Evolutionary conservation across 2,329 filamentous ascomycete species (phyloP).

Genomic region (Epichloe elymi): DNA sequence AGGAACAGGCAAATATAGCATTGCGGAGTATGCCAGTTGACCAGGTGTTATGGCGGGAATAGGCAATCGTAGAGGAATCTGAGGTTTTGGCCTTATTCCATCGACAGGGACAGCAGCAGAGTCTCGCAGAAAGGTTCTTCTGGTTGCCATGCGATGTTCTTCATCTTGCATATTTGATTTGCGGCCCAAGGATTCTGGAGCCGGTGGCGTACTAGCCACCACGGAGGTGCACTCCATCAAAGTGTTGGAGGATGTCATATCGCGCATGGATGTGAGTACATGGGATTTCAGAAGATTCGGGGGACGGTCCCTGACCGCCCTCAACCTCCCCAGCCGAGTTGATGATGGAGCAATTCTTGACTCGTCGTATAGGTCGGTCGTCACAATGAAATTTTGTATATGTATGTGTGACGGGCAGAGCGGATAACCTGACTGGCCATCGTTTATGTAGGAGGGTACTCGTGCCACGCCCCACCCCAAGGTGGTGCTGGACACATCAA

Average conservation of each 20-base stretch:
- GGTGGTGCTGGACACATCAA: no score
- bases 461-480: no score
- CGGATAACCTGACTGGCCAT: not conserved
- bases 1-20: slow-evolving; percentile 65
- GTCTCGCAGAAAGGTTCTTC: slow-evolving; percentile 24
- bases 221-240: slow-evolving; percentile 16
- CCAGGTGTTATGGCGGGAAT: slow-evolving; percentile 36
- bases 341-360: not conserved
- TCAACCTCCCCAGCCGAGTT: not conserved
- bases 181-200: not conserved
- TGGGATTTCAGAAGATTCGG: slow-evolving; percentile 4
- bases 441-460: not conserved
- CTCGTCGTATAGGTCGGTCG: not conserved
- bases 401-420: not conserved
- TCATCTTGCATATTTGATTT: slow-evolving; percentile 9
- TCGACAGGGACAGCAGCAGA: slow-evolving; percentile 9
- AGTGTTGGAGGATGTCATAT: slow-evolving; percentile 21
- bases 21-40: slow-evolving; percentile 50
- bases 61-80: slow-evolving; percentile 25
- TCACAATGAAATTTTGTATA: not conserved
- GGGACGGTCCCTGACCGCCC: slow-evolving; percentile 4
- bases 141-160: slow-evolving; percentile 13
- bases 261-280: slow-evolving; percentile 13
- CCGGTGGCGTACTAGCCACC: slow-evolving; percentile 13
- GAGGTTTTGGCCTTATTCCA: slow-evolving; percentile 21